These are phyloP conservation scores for Aphanomyces stellatus DNA, from an alignment of 352 stramenopile genomes.

Conservation along the genomic window DNA sequence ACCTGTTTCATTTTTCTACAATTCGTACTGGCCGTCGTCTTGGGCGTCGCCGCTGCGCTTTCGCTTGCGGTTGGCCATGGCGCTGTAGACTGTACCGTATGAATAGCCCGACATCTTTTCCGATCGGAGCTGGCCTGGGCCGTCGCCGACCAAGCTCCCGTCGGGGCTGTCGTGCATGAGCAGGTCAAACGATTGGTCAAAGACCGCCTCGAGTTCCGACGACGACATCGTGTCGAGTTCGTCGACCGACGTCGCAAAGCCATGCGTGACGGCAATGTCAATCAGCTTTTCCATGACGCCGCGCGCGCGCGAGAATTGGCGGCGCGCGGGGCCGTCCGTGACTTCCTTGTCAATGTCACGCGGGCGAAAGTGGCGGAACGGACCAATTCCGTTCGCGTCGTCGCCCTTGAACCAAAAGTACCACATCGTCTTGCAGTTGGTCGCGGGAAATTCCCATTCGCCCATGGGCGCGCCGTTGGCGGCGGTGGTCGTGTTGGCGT, in stretches of 20 bases:
- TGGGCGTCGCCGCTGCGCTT: background rate
- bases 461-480: background rate
- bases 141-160: background rate
- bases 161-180: constrained; percentile 9
- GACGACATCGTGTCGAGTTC: background rate
- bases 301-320: background rate
- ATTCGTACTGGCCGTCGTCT: background rate
- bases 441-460: constrained; percentile 4
- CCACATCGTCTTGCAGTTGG: constrained; percentile 12
- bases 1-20: background rate
- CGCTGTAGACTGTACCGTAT: constrained; percentile 3
- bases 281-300: constrained; percentile 10
- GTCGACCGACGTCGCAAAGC: background rate
- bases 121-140: background rate
- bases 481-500: background rate
- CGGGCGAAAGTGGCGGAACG: constrained; percentile 1
- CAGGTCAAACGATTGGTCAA: constrained; percentile 7
- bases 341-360: constrained; percentile 9
- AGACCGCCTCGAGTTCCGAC: background rate
- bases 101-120: constrained; percentile 9
- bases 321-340: background rate
- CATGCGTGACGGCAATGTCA: constrained; percentile 1
- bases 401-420: constrained; percentile 13
- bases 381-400: background rate
- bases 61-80: background rate